Conservation (phyloP, 331 rosid species). For the Malus hybrid region DNA sequence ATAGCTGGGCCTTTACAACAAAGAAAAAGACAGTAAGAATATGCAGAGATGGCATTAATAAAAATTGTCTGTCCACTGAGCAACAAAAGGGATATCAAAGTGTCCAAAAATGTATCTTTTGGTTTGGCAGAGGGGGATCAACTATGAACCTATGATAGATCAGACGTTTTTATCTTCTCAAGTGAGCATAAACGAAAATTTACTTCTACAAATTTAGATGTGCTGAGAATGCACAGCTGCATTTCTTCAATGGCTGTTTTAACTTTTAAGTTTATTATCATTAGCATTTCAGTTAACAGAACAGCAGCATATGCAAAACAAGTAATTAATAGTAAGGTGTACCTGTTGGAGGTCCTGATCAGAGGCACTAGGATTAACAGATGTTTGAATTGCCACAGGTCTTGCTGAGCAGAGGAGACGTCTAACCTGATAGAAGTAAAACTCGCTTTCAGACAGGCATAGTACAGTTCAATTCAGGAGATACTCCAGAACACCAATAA, state of each 20-base stretch:
- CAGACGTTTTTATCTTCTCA: not conserved
- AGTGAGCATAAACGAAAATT: not conserved
- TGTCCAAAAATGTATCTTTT: not conserved
- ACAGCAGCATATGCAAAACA: constrained; percentile 4
- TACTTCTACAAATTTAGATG: not conserved
- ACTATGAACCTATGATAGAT: not conserved
- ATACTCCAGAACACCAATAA: not conserved
- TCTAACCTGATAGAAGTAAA: constrained; percentile 60
- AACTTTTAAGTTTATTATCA: not conserved
- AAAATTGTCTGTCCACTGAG: not conserved
- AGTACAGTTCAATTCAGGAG: not conserved
- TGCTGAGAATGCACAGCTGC: not conserved
- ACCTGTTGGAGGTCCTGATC: constrained; percentile 99
- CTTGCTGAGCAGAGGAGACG: constrained; percentile 92
- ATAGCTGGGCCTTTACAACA: constrained; percentile 68
- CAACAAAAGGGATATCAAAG: not conserved
- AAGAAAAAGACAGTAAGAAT: constrained; percentile 16
- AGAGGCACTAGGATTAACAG: constrained; percentile 77
- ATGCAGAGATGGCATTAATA: not conserved
- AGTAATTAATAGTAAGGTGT: constrained; percentile 10
- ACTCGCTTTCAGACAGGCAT: constrained; percentile 10
- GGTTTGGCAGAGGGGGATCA: too few species aligned
- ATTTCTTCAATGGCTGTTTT: not conserved
- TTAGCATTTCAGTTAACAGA: constrained; percentile 6
- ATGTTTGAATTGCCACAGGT: constrained; percentile 94